phyloP scores from a whole-genome alignment of 2,329 filamentous ascomycete species.

The Pseudopithomyces chartarum region DNA sequence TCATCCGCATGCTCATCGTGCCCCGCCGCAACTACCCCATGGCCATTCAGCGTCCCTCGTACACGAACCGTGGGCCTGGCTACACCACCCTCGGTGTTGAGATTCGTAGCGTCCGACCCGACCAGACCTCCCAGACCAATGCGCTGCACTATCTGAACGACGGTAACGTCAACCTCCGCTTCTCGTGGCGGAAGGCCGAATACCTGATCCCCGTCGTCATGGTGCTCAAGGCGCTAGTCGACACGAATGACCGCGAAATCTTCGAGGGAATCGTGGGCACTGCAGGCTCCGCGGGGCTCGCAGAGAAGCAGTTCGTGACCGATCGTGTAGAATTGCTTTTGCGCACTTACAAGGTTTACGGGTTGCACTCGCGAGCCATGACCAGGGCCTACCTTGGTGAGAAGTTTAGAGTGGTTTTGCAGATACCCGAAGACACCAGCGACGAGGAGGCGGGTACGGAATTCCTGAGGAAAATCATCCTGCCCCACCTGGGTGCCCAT shows the following conservation, averaged over 20 bases:
- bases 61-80: conserved; percentile 80
- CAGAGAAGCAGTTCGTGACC: conserved; percentile 87
- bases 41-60: conserved; percentile 90
- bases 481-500: conserved; percentile 87
- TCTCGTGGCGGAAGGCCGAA: conserved; percentile 97
- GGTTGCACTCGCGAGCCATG: conserved; percentile 78
- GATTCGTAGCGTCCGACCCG: conserved; percentile 89
- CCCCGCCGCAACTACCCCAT: conserved; percentile 93
- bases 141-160: conserved; percentile 94
- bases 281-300: conserved; percentile 73
- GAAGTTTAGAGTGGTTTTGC: conserved; percentile 88
- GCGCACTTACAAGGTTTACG: conserved; percentile 91
- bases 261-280: conserved; percentile 90
- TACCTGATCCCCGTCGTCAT: conserved; percentile 96
- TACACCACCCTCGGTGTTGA: conserved; percentile 93
- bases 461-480: conserved; percentile 85
- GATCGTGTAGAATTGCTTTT: conserved; percentile 91
- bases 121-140: conserved; percentile 97
- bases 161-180: conserved; percentile 94
- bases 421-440: conserved; percentile 80
- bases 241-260: conserved; percentile 96
- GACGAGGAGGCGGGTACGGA: conserved; percentile 90
- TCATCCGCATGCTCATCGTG: conserved; percentile 89
- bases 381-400: conserved; percentile 86
- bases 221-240: conserved; percentile 91